Percentiles rank a stretch among this genome's conserved stretches.
Conservation (phyloP, 2,329 filamentous ascomycete genomes). For the Scedosporium apiospermum region DNA sequence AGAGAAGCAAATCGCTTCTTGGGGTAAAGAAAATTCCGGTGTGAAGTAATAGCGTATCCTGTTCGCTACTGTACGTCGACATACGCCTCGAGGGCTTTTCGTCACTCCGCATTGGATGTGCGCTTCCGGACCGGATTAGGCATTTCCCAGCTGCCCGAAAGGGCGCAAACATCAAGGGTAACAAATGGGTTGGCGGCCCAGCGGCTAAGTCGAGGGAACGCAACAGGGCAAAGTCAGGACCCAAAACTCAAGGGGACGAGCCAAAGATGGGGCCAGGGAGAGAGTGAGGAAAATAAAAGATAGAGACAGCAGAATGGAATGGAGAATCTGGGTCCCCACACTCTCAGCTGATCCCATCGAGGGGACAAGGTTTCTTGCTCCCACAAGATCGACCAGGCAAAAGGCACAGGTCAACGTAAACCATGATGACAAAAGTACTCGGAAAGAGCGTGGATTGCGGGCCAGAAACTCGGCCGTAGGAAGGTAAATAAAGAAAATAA, state of each 20-base stretch:
- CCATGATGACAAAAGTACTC: neutral
- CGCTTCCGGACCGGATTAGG: neutral
- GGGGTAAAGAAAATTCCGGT: neutral
- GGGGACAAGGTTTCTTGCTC: neutral
- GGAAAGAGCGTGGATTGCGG: neutral
- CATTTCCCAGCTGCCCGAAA: neutral
- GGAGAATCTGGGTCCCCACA: neutral
- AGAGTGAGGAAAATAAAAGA: neutral
- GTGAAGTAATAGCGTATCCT: neutral
- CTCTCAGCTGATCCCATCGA: constrained; percentile 1
- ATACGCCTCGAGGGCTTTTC: neutral
- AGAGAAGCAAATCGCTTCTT: too few species aligned
- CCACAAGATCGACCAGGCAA: too few species aligned
- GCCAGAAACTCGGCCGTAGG: neutral
- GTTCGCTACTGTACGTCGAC: neutral
- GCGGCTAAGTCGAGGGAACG: neutral
- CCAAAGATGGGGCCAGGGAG: neutral
- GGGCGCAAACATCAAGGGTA: neutral
- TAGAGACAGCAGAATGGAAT: neutral
- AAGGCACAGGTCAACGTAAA: neutral
- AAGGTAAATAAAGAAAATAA: neutral
- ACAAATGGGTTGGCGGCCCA: neutral
- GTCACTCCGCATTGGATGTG: neutral
- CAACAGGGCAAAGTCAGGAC: neutral
- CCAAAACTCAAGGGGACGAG: neutral